Evolutionary conservation across 805 yeast species (phyloP), one percentile per base, ranked within the genome.

Genomic region (Starmera pachycereana): DNA sequence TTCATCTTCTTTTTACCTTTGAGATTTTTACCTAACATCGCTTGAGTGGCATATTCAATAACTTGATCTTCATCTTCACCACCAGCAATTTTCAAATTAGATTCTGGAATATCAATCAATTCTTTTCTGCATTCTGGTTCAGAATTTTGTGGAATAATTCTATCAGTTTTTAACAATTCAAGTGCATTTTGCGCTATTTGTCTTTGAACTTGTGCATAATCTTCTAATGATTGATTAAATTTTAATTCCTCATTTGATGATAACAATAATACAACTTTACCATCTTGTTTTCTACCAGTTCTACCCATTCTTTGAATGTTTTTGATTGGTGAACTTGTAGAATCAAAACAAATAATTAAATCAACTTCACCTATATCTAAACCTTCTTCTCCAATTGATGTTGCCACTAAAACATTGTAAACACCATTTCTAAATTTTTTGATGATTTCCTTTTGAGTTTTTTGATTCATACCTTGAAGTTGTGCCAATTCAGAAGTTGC

Each of bases 321-420:
- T 43, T 94, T 85, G 42, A 92, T 90, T 0, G 97, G 97, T 35
- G 96, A 86, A 27, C 88, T 71, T 0, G 97, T 88, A 0, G 96
- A 85, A 53, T 92, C 98, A 60, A 78, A 92, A 55, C 96, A 89
- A 8, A 92, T 71, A 49, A 92, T 90, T 51, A 92, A 57, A 59
- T 92, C 98, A 39, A 92, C 99, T 57, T 94, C 97, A 29, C 98
- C 98, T 48, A 92, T 94, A 66, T 92, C 98, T 47, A 92, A 69
- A 35, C 99, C 99, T 66, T 92, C 99, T 58, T 92, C 99, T 36
- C 97, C 99, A 54, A 92, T 90, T 0, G 96, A 88, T 0, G 99
- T 92, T 5, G 97, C 96, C 6, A 92, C 96, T 16, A 92, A 63
- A 8, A 86, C 77, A 54, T 92, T 94, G 52, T 75, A 74, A 1